Conservation (phyloP, 225 moss, liverwort and hornwort genomes). For the Bryum argenteum region DNA sequence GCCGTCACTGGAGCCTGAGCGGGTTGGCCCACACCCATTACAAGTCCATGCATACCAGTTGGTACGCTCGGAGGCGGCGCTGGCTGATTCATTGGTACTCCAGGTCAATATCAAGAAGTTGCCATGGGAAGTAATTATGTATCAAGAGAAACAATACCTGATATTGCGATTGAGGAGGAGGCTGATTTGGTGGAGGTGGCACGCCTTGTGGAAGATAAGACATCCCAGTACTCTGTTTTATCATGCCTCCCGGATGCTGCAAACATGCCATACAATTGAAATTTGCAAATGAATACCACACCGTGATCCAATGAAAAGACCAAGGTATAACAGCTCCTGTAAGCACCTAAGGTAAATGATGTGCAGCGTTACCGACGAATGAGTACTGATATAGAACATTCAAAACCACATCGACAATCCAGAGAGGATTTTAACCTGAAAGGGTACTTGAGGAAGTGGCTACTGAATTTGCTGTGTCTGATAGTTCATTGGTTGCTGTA, state of each 20-base stretch:
- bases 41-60: constrained; percentile 63
- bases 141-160: constrained; percentile 63
- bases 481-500: constrained; percentile 63
- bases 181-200: constrained; percentile 82
- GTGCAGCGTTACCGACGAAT: neutral
- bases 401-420: neutral
- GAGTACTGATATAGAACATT: constrained; percentile 2
- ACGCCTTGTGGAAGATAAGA: constrained; percentile 79
- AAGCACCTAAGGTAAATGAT: neutral
- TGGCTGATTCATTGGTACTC: constrained; percentile 64
- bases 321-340: too few relatives aligned
- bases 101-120: constrained; percentile 27
- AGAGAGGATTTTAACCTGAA: constrained; percentile 60
- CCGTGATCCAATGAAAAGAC: too few relatives aligned
- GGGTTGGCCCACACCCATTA: constrained; percentile 54
- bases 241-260: constrained; percentile 71
- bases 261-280: constrained; percentile 33
- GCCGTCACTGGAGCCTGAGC: constrained; percentile 46
- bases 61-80: constrained; percentile 41
- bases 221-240: constrained; percentile 76
- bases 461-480: constrained; percentile 66
- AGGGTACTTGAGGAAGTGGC: constrained; percentile 67
- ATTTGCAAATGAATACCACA: too few relatives aligned
- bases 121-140: neutral
- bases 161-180: constrained; percentile 63